phyloP scores from a whole-genome alignment of 768 basidiomycete genomes.

The Lentinus tigrinus region DNA sequence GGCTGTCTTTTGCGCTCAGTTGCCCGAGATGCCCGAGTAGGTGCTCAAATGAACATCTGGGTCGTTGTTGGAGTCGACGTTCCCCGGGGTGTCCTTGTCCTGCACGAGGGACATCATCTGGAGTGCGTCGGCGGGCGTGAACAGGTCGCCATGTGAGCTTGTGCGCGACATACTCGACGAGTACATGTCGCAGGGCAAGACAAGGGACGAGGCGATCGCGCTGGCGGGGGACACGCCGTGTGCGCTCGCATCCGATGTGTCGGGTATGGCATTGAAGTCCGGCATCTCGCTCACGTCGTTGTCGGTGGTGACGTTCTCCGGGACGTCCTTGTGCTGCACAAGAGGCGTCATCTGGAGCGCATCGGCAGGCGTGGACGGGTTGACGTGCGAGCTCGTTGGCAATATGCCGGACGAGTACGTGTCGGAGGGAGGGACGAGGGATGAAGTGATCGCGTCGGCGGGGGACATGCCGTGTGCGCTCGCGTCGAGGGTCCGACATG shows the following conservation, averaged over 20 bases:
- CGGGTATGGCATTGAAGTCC: too few relatives aligned
- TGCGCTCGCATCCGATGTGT: constrained; percentile 24
- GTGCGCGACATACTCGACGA: constrained; percentile 46
- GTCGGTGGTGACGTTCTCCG: constrained; percentile 31
- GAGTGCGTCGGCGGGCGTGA: constrained; percentile 43
- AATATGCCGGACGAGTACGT: constrained; percentile 46
- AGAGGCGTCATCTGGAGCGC: constrained; percentile 28
- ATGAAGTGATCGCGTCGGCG: constrained; percentile 35
- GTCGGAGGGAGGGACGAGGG: constrained; percentile 51
- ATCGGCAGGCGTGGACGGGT: constrained; percentile 50
- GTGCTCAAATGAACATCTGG: too few relatives aligned
- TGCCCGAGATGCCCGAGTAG: too few relatives aligned
- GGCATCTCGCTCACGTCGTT: too few relatives aligned
- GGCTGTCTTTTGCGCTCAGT: too few relatives aligned
- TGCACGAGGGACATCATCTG: constrained; percentile 29
- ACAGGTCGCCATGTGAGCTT: constrained; percentile 49
- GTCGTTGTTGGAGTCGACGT: constrained; percentile 26
- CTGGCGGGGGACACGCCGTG: constrained; percentile 25
- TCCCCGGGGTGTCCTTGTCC: constrained; percentile 30
- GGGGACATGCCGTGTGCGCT: constrained; percentile 23
- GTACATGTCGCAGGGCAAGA: constrained; percentile 51
- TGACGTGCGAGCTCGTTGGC: constrained; percentile 46
- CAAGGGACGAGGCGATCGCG: constrained; percentile 41
- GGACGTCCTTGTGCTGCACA: constrained; percentile 29
- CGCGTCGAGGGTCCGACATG: too few relatives aligned